Percentiles rank a stretch among this genome's conserved stretches.
Conservation (phyloP, 106 monocot genomes). For the Acorus gramineus region DNA sequence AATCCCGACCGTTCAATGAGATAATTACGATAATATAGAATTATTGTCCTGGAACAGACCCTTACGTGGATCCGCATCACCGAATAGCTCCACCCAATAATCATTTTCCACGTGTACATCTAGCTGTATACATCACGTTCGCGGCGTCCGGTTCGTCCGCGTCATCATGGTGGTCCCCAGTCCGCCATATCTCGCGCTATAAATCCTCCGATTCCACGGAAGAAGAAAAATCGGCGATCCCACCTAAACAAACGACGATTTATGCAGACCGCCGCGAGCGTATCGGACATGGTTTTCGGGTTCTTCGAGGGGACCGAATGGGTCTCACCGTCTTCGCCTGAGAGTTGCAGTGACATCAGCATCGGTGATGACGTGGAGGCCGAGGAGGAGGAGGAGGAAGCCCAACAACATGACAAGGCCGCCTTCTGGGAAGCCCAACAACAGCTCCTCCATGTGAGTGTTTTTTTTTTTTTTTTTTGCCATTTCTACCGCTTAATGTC, state of each 20-base stretch:
- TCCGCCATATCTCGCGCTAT: not conserved
- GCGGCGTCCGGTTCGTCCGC: constrained; percentile 11
- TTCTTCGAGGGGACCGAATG: not conserved
- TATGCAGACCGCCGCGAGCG: not conserved
- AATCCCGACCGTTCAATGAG: no score
- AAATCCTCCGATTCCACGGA: not conserved
- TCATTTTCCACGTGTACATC: not conserved
- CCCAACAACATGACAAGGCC: constrained; percentile 4
- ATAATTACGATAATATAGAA: no score
- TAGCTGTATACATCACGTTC: not conserved
- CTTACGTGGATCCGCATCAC: constrained; percentile 39
- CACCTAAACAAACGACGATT: not conserved
- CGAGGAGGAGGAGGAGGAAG: not conserved
- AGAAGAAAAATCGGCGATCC: not conserved
- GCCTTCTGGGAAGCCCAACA: constrained; percentile 61
- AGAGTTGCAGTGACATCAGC: no score
- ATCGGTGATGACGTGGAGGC: no score
- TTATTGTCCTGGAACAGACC: not conserved
- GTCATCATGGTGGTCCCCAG: not conserved
- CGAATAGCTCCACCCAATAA: not conserved
- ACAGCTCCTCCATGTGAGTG: constrained; percentile 39
- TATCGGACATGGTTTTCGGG: not conserved
- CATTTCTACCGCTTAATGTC: not conserved
- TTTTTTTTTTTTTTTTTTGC: not conserved
- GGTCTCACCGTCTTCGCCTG: no score